A percentile compares a stretch with the other conserved stretches of the same genome.
Conservation (phyloP, 148 eudicot species). For the Linanthus parryae region DNA sequence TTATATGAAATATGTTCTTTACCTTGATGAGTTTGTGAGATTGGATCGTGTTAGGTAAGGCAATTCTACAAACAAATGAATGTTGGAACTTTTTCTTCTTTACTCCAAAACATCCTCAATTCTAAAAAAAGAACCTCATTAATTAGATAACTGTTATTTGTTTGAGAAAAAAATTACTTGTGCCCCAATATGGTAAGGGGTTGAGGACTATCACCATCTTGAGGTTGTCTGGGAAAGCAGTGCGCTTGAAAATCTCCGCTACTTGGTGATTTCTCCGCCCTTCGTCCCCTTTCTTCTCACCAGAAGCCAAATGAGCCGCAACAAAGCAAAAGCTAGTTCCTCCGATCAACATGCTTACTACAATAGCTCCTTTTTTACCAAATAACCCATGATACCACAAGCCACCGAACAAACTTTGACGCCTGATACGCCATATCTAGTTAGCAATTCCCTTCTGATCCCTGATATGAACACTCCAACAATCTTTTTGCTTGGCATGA, state of each 20-base stretch:
- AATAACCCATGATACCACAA: conserved; percentile 59
- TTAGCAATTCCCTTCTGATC: conserved; percentile 46
- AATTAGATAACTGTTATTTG: too few species aligned
- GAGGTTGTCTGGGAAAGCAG: conserved; percentile 27
- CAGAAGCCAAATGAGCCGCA: conserved; percentile 60
- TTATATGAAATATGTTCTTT: too few species aligned
- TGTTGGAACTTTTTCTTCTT: too few species aligned
- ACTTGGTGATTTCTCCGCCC: conserved; percentile 55
- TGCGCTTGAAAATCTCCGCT: conserved; percentile 45
- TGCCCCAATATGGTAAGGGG: conserved; percentile 53
- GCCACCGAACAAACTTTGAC: conserved; percentile 54
- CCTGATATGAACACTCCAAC: conserved; percentile 63
- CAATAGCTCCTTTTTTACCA: conserved; percentile 63
- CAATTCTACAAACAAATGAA: too few species aligned
- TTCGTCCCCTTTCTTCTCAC: conserved; percentile 65
- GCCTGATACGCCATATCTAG: conserved; percentile 29
- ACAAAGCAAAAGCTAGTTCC: conserved; percentile 60
- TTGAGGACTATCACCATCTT: conserved; percentile 22
- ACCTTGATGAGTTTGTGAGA: too few species aligned
- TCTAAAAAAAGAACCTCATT: too few species aligned
- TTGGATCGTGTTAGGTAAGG: too few species aligned
- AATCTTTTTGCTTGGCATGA: conserved; percentile 70
- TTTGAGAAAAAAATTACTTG: conserved; percentile 69
- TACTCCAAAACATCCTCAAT: too few species aligned
- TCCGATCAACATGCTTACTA: conserved; percentile 53